Evolutionary conservation across 2,329 filamentous ascomycete species (phyloP).

Genomic region (Magnaporthiopsis rhizophila): DNA sequence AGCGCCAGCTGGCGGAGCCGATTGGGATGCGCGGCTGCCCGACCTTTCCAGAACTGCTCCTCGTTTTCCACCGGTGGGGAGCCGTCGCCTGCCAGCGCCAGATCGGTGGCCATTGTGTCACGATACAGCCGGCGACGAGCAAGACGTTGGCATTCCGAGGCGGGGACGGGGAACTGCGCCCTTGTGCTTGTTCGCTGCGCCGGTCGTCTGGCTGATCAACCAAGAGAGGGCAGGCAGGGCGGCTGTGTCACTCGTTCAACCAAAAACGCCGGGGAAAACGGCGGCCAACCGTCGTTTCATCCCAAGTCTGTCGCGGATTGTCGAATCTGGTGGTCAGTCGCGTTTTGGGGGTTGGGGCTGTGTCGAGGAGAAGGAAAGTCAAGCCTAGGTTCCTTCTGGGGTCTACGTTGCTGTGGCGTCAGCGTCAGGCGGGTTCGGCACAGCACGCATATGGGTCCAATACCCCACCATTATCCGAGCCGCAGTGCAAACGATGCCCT

Average conservation of each 20-base stretch:
- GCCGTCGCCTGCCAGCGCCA: conserved; percentile 23
- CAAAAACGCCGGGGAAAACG: background rate
- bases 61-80: conserved; percentile 66
- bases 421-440: no score
- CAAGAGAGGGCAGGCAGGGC: background rate
- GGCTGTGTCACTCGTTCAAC: background rate
- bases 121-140: conserved; percentile 2
- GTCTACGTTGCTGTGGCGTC: no score
- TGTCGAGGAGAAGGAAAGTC: no score
- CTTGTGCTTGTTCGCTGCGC: background rate
- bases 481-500: no score
- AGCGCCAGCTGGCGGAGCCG: no score
- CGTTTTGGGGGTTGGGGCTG: no score
- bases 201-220: background rate
- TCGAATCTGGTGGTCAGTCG: no score
- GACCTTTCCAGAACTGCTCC: conserved; percentile 85
- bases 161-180: background rate
- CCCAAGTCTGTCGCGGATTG: background rate
- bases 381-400: no score
- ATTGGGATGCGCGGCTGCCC: conserved; percentile 12
- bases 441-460: no score
- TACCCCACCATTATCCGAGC: no score
- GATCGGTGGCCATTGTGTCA: conserved; percentile 50
- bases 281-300: background rate
- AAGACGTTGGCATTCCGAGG: conserved; percentile 5